Percentiles rank a stretch among this genome's conserved stretches.
phyloP scores from a whole-genome alignment of 2,329 filamentous ascomycete genomes.

The Apiospora saccharicola region DNA sequence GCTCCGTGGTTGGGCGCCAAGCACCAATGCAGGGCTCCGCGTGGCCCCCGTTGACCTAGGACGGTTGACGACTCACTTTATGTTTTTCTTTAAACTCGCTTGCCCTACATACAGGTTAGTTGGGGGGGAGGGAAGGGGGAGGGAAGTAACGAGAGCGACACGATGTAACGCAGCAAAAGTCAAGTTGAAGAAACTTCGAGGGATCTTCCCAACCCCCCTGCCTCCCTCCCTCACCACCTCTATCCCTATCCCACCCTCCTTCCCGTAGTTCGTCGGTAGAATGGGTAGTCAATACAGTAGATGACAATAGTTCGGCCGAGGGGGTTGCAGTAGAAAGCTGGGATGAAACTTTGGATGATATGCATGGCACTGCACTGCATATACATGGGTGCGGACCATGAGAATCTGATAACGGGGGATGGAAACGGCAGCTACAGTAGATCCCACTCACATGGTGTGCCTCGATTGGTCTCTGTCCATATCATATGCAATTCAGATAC shows the following conservation, averaged over 20 bases:
- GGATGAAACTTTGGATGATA: slow-evolving; percentile 17
- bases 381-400: not conserved
- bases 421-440: not conserved
- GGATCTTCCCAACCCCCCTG: not conserved
- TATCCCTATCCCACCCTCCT: not conserved
- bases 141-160: not conserved
- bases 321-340: not conserved
- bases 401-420: not conserved
- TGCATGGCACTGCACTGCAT: not conserved
- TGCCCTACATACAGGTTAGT: not conserved
- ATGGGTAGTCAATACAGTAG: not conserved
- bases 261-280: slow-evolving; percentile 17
- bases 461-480: not conserved
- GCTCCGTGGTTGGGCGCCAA: slow-evolving; percentile 13
- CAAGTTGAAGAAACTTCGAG: not conserved
- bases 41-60: not conserved
- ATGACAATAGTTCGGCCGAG: slow-evolving; percentile 10
- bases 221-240: no score
- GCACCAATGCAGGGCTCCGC: slow-evolving; percentile 21
- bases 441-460: not conserved
- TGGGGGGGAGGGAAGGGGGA: not conserved
- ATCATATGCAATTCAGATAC: not conserved
- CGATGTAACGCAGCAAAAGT: slow-evolving; percentile 9
- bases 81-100: not conserved
- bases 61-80: slow-evolving; percentile 14